Conservation (phyloP, 2,329 filamentous ascomycete genomes). For the Trichophyton equinum region DNA sequence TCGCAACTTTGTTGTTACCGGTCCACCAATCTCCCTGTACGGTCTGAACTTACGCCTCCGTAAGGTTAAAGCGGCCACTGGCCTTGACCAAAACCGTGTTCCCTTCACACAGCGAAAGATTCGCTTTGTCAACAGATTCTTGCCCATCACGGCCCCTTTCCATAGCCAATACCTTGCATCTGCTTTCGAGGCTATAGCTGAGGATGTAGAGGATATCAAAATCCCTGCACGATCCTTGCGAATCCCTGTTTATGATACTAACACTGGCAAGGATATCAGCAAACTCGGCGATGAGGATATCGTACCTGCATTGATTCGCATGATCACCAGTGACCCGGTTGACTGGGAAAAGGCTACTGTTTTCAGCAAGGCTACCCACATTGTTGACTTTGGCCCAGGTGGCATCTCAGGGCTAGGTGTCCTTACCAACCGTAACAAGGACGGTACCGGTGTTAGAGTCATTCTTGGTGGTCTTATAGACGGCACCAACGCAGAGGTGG, state of each 20-base stretch:
- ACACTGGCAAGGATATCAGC: constrained; percentile 74
- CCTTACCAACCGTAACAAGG: constrained; percentile 96
- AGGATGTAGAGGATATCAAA: constrained; percentile 71
- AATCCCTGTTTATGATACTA: constrained; percentile 82
- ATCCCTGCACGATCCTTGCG: constrained; percentile 62
- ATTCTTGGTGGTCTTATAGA: constrained; percentile 90
- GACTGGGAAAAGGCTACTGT: constrained; percentile 93
- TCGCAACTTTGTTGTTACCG: constrained; percentile 91
- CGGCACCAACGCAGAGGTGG: constrained; percentile 78
- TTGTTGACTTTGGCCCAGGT: constrained; percentile 91
- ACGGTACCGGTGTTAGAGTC: constrained; percentile 91
- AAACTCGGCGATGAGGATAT: constrained; percentile 60
- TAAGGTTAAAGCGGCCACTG: constrained; percentile 96
- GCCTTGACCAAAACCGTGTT: constrained; percentile 85
- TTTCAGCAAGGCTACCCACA: constrained; percentile 82
- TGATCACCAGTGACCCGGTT: constrained; percentile 89
- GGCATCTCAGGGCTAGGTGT: constrained; percentile 94
- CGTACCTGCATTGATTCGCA: constrained; percentile 71
- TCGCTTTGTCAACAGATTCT: constrained; percentile 90
- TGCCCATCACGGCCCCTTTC: constrained; percentile 95
- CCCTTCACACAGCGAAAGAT: constrained; percentile 93
- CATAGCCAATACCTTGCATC: constrained; percentile 87
- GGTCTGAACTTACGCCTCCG: constrained; percentile 89
- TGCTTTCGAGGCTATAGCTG: constrained; percentile 68
- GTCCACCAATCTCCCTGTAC: constrained; percentile 88